Conservation (phyloP, 108 stramenopile genomes). For the Conticribra weissflogii region DNA sequence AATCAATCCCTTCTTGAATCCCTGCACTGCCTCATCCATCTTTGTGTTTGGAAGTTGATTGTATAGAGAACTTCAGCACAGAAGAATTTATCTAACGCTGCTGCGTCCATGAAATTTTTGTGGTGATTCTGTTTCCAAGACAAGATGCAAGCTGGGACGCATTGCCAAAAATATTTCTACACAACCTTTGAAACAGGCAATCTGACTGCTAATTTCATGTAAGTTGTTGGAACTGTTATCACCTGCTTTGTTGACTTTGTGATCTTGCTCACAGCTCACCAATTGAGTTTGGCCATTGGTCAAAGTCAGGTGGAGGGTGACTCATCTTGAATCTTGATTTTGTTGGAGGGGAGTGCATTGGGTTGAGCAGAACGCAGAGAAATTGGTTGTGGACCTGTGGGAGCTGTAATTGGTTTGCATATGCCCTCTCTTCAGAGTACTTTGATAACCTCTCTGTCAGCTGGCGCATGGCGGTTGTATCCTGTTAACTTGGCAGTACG, state of each 20-base stretch:
- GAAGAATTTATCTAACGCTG: conserved; percentile 1
- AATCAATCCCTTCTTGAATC: neutral
- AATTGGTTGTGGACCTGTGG: conserved; percentile 15
- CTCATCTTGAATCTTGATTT: neutral
- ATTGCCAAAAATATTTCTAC: neutral
- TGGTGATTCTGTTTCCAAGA: neutral
- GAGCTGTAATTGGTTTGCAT: neutral
- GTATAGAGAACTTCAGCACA: conserved; percentile 1
- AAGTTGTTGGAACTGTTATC: neutral
- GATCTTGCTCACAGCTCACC: too few relatives aligned
- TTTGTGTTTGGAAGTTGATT: neutral
- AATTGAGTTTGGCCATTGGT: neutral
- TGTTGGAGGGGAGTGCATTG: conserved; percentile 2
- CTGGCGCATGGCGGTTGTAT: too few relatives aligned
- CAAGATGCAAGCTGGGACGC: neutral
- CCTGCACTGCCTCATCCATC: neutral
- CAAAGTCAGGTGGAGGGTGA: neutral
- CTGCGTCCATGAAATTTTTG: too few relatives aligned
- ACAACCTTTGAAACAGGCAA: neutral
- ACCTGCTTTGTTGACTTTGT: neutral
- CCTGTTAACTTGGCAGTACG: too few relatives aligned
- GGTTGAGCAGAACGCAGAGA: conserved; percentile 15
- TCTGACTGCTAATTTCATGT: neutral
- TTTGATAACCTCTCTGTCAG: too few relatives aligned
- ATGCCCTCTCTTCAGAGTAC: neutral